Conservation (phyloP, 208 protist species). For the Leishmania lainsoni region DNA sequence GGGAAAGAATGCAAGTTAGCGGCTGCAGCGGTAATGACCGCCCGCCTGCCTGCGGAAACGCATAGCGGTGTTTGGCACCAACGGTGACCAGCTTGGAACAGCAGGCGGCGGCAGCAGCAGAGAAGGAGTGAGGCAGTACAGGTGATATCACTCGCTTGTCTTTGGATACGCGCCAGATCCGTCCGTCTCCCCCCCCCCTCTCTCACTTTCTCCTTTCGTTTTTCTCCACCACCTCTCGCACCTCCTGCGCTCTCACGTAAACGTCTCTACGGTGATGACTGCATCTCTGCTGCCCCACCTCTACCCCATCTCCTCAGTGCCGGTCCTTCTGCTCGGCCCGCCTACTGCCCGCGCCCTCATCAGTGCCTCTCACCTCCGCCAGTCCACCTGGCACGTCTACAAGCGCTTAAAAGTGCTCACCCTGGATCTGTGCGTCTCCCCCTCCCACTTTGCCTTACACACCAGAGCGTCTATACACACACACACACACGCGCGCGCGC, state of each 20-base stretch:
- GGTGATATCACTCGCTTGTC: background rate
- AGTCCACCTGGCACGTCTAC: background rate
- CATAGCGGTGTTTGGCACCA: too few species aligned
- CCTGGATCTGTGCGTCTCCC: background rate
- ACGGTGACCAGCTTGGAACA: background rate
- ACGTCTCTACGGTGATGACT: background rate
- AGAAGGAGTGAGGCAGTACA: background rate
- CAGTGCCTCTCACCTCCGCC: background rate
- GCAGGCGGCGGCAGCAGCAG: background rate
- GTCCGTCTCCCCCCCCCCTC: background rate
- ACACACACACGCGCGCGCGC: too few species aligned
- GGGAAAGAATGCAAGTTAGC: background rate
- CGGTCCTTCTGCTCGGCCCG: background rate
- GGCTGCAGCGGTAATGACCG: too few species aligned
- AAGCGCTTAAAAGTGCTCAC: background rate
- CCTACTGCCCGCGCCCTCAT: background rate
- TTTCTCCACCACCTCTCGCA: background rate
- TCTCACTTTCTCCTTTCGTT: too few species aligned
- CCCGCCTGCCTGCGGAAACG: too few species aligned
- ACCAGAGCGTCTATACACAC: background rate
- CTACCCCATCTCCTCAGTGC: background rate
- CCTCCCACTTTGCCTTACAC: background rate
- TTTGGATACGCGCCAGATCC: background rate
- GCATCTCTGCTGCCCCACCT: background rate
- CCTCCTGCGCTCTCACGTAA: background rate